These are phyloP conservation scores for Botrytis porri DNA, from an alignment of 2,329 filamentous ascomycete species.

Conservation along the genomic window DNA sequence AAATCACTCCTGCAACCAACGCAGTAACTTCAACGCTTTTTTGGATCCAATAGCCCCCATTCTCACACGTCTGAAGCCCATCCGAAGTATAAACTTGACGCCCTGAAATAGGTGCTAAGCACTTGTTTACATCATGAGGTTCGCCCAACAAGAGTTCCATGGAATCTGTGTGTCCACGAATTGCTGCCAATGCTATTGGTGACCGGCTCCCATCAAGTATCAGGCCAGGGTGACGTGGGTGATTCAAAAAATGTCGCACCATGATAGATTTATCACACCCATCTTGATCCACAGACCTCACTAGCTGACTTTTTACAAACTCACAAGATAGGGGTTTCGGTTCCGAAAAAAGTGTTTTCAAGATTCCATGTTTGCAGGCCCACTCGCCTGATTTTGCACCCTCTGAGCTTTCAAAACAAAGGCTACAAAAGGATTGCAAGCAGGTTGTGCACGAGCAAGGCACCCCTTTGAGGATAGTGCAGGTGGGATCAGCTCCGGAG, in stretches of 20 bases:
- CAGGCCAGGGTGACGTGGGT: background rate
- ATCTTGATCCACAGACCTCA: background rate
- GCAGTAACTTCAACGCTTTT: background rate
- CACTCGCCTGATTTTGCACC: background rate
- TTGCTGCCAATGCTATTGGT: background rate
- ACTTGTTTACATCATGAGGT: background rate
- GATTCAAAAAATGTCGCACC: background rate
- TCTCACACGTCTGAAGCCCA: background rate
- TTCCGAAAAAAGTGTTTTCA: background rate
- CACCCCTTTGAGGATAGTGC: background rate
- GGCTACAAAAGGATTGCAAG: background rate
- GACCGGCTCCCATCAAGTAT: background rate
- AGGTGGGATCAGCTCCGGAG: background rate
- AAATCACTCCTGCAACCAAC: background rate
- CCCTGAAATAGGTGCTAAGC: background rate
- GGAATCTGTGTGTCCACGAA: background rate
- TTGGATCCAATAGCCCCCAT: background rate
- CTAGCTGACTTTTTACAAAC: background rate
- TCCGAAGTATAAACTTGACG: rapidly evolving
- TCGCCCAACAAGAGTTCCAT: background rate
- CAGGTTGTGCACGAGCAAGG: background rate
- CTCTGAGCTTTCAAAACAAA: background rate
- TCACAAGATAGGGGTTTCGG: background rate
- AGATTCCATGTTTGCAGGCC: background rate
- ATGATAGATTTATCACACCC: background rate